Conservation (phyloP, 129 eudicot genomes). For the Silybum marianum region DNA sequence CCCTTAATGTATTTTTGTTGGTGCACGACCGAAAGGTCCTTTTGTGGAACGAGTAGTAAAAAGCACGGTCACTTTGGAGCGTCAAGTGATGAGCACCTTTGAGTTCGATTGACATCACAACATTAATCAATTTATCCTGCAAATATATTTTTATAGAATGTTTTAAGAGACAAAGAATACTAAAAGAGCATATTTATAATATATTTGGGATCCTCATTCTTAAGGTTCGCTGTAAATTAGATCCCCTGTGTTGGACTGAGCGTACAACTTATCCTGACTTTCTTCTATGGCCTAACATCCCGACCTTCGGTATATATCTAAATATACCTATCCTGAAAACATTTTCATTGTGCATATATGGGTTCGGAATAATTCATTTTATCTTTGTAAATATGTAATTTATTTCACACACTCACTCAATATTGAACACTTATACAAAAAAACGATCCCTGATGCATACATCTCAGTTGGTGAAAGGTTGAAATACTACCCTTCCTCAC, state of each 20-base stretch:
- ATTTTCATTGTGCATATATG: not conserved
- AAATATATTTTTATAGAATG: not conserved
- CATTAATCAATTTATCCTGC: not conserved
- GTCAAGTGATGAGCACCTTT: not conserved
- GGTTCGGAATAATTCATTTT: not conserved
- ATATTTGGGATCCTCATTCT: not conserved
- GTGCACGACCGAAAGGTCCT: not conserved
- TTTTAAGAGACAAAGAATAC: not conserved
- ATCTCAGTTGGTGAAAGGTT: not conserved
- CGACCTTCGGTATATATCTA: not conserved
- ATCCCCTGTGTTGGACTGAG: not conserved
- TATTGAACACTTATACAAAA: not conserved
- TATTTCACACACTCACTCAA: not conserved
- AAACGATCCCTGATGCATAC: not conserved
- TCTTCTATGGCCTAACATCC: not conserved
- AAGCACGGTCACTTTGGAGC: not conserved
- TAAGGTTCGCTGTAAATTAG: not conserved
- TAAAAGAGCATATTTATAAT: too few species aligned
- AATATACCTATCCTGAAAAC: not conserved
- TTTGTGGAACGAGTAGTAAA: not conserved
- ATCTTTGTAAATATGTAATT: not conserved
- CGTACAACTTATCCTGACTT: not conserved
- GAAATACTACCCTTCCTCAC: not conserved
- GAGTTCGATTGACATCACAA: not conserved
- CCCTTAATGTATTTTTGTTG: not conserved